phyloP scores from a whole-genome alignment of 768 basidiomycete genomes.

The Tulasnella sp. region DNA sequence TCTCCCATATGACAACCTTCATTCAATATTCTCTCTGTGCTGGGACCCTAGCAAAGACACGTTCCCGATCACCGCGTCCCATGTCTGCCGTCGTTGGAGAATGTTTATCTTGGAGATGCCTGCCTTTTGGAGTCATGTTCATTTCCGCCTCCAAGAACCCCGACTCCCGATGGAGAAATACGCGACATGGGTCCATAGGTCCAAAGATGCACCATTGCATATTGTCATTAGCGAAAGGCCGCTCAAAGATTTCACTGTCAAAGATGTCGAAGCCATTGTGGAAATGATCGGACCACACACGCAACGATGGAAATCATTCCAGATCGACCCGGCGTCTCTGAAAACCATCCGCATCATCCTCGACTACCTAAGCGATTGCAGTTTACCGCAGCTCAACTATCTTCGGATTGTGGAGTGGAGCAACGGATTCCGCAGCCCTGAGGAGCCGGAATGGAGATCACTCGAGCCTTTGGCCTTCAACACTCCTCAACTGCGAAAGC shows the following conservation, averaged over 20 bases:
- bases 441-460: too few species aligned
- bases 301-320: too few species aligned
- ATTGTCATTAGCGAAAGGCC: neutral
- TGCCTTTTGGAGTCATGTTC: neutral
- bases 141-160: neutral
- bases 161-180: neutral
- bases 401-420: too few species aligned
- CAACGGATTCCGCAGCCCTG: too few species aligned
- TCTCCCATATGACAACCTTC: neutral
- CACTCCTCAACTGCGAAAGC: too few species aligned
- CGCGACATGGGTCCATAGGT: neutral
- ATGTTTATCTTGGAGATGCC: neutral
- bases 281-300: too few species aligned
- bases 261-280: neutral
- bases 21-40: neutral
- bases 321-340: too few species aligned
- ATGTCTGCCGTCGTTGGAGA: neutral
- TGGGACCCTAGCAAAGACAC: neutral
- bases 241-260: neutral
- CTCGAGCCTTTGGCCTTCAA: too few species aligned
- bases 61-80: neutral
- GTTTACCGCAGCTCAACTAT: too few species aligned
- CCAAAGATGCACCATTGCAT: neutral
- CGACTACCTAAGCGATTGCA: too few species aligned
- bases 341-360: too few species aligned